Evolutionary conservation across 768 basidiomycete species (phyloP).

Genomic region (Russula emetica): DNA sequence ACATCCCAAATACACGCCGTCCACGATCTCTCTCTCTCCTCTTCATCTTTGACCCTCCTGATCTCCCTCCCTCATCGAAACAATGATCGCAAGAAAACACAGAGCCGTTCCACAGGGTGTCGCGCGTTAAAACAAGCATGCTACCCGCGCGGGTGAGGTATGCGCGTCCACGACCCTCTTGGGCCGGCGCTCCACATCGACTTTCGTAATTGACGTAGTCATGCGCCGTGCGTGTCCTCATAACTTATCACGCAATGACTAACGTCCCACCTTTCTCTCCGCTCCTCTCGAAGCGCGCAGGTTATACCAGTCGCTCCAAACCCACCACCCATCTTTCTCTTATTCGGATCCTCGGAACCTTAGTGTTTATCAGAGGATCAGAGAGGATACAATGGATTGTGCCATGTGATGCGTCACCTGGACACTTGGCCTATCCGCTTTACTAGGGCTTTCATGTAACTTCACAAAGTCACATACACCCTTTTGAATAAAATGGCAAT

Average conservation of each 20-base stretch:
- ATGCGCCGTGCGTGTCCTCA: background rate
- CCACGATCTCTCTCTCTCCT: background rate
- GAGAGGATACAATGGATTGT: background rate
- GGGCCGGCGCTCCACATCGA: slow-evolving; percentile 8
- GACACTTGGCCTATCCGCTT: background rate
- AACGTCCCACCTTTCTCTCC: background rate
- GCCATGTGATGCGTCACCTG: background rate
- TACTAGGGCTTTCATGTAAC: background rate
- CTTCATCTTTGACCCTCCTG: background rate
- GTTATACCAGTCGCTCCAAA: background rate
- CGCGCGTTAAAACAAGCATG: background rate
- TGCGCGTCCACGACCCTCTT: background rate
- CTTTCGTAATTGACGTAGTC: slow-evolving; percentile 4
- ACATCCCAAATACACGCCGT: background rate
- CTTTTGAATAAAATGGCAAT: background rate
- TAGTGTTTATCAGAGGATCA: background rate
- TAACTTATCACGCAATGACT: slow-evolving; percentile 1
- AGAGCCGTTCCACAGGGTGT: background rate
- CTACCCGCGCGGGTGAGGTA: background rate
- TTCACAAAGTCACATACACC: background rate
- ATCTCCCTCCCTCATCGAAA: background rate
- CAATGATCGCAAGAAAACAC: background rate
- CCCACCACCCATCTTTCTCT: too few species aligned
- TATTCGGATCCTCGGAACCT: background rate
- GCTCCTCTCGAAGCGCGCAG: background rate